Percentiles rank a stretch among this genome's conserved stretches.
These are phyloP conservation scores for Eruca vesicaria DNA, from an alignment of 441 rosid species.

Conservation along the genomic window DNA sequence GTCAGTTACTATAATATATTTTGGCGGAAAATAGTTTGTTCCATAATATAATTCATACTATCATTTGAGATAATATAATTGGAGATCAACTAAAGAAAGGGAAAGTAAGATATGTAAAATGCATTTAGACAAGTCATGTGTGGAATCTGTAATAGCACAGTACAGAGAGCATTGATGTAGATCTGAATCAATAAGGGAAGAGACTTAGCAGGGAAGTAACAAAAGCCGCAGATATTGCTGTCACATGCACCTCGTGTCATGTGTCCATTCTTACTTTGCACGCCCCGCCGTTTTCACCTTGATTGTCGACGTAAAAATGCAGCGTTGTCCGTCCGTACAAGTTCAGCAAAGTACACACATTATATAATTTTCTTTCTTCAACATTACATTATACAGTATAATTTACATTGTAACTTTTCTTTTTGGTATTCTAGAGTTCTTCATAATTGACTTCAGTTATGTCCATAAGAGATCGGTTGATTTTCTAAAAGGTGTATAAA, in stretches of 20 bases:
- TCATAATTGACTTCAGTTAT: too few species aligned
- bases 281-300: conserved; percentile 29
- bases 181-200: conserved; percentile 17
- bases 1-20: too few species aligned
- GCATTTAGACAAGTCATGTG: conserved; percentile 31
- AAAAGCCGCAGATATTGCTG: conserved; percentile 18
- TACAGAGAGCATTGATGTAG: conserved; percentile 28
- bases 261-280: conserved; percentile 20
- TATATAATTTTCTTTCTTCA: neutral
- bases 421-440: neutral
- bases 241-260: conserved; percentile 34
- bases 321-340: conserved; percentile 28
- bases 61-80: neutral
- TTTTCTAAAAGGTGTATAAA: neutral
- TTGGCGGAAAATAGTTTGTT: neutral
- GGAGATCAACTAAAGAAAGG: neutral
- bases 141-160: conserved; percentile 15
- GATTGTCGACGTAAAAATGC: conserved; percentile 8
- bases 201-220: conserved; percentile 27
- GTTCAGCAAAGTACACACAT: neutral
- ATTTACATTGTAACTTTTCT: neutral
- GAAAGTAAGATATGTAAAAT: neutral
- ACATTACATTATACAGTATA: neutral
- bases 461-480: neutral
- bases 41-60: neutral